Evolutionary conservation across 2,329 filamentous ascomycete genomes (phyloP).

Genomic region (Hypoxylon sp.): DNA sequence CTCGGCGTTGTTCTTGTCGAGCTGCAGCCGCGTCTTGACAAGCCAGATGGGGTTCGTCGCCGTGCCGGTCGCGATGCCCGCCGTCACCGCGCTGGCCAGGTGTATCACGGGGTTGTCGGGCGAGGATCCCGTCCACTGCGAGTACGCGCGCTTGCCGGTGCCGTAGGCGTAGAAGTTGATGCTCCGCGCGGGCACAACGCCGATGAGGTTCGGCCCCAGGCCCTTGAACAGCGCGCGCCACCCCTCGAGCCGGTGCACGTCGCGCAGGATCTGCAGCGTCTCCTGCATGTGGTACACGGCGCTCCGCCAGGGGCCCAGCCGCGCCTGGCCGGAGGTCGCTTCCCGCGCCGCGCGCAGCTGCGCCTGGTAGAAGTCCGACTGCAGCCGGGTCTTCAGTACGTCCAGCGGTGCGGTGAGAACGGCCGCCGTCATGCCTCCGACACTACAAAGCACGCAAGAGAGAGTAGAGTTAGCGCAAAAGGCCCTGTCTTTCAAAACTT

Average conservation of each 20-base stretch:
- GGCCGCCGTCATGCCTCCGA: slow-evolving; percentile 90
- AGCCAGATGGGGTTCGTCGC: slow-evolving; percentile 97
- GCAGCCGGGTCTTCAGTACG: slow-evolving; percentile 90
- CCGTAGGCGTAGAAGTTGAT: slow-evolving; percentile 97
- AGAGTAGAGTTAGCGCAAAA: slow-evolving; percentile 26
- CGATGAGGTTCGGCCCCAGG: slow-evolving; percentile 86
- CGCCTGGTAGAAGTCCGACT: slow-evolving; percentile 92
- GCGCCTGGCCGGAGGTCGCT: slow-evolving; percentile 62
- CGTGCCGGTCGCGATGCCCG: slow-evolving; percentile 86
- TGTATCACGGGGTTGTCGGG: slow-evolving; percentile 79
- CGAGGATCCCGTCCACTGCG: slow-evolving; percentile 75
- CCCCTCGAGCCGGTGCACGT: slow-evolving; percentile 83
- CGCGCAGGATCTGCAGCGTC: slow-evolving; percentile 83
- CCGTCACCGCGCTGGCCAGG: slow-evolving; percentile 76
- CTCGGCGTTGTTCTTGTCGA: slow-evolving; percentile 83
- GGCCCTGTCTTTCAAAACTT: no score
- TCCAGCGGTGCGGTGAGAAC: slow-evolving; percentile 94
- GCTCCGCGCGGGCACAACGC: slow-evolving; percentile 86
- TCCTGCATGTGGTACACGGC: slow-evolving; percentile 80
- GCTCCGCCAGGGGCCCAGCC: slow-evolving; percentile 71
- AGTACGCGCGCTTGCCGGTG: slow-evolving; percentile 86
- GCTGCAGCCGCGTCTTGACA: slow-evolving; percentile 89
- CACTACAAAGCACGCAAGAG: slow-evolving; percentile 65
- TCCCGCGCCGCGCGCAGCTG: slow-evolving; percentile 75
- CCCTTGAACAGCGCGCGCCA: slow-evolving; percentile 92